Percentiles rank a stretch among this genome's conserved stretches.
Conservation (phyloP, 164 flowering plant genomes). For the Cinnamomum chago region DNA sequence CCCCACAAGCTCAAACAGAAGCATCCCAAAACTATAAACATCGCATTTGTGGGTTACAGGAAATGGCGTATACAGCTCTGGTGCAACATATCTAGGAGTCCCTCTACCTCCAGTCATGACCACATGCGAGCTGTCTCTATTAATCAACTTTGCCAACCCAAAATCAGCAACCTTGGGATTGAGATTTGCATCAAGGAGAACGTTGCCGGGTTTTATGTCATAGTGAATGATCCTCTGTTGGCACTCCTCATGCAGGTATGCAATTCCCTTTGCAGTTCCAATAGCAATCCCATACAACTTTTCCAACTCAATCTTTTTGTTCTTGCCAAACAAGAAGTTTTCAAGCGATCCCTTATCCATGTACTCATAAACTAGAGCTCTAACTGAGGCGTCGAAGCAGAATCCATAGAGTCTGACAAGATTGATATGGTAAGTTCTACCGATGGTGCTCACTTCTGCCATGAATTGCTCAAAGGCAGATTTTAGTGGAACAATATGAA, state of each 20-base stretch:
- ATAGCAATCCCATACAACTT: conserved; percentile 17
- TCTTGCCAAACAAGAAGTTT: conserved; percentile 17
- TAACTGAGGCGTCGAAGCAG: conserved; percentile 12
- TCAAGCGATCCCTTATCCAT: conserved; percentile 32
- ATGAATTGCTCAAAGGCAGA: conserved; percentile 30
- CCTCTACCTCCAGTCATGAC: conserved; percentile 14
- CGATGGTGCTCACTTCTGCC: conserved; percentile 29
- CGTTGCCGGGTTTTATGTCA: conserved; percentile 27
- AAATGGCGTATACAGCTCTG: conserved; percentile 7
- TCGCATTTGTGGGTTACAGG: conserved; percentile 21
- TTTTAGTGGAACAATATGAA: too few species aligned
- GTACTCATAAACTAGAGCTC: conserved; percentile 29
- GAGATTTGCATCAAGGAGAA: conserved; percentile 15
- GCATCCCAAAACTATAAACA: conserved; percentile 32
- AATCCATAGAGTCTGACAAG: conserved; percentile 27
- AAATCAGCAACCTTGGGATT: conserved; percentile 33
- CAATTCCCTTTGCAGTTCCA: conserved; percentile 28
- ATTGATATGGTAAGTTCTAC: conserved; percentile 26
- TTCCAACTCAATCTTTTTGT: neutral
- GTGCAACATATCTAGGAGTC: conserved; percentile 24
- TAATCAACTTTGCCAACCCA: conserved; percentile 25
- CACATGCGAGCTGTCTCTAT: conserved; percentile 16
- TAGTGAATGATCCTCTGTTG: conserved; percentile 27
- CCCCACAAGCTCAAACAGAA: conserved; percentile 25
- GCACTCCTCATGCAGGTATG: conserved; percentile 34